Evolutionary conservation across 441 rosid genomes (phyloP), one percentile per base, ranked within the genome.

Genomic region (Breynia disticha): DNA sequence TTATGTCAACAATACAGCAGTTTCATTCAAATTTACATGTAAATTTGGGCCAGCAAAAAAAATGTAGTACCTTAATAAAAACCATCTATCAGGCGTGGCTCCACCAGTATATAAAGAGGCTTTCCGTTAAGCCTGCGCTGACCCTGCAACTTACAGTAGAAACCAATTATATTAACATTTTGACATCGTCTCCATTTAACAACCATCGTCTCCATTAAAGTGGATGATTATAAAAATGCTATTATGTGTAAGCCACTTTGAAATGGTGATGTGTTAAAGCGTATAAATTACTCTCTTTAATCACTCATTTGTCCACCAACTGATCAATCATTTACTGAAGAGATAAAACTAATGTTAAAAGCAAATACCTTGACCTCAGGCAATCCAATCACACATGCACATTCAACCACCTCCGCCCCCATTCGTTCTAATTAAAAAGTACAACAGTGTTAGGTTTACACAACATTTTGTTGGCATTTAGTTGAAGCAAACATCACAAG

Each of bases 91-190:
- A 72, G 70, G n/a, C 91, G 84, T 10, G 96, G 96, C 80, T 85
- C 98, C 53, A 90, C 96, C 11, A 90, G 88, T 63, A 90, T 81
- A 54, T 87, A 90, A n/a, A 90, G 85, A 11, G 98, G 88, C 74
- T 82, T 90, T 42, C 96, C 97, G 28, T 81, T 71, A 57, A 90
- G 89, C 79, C 83, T 74, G 69, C 82, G 52, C 56, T 82, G 82
- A 20, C 87, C 95, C 97, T 90, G 76, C 61, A 52, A 66, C 11
- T 21, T 3, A n/a, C n/a, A n/a, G n/a, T n/a, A n/a, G n/a, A n/a
- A n/a, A n/a, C n/a, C n/a, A n/a, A n/a, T n/a, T n/a, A n/a, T n/a
- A n/a, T n/a, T n/a, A n/a, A n/a, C n/a, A n/a, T n/a, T n/a, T n/a
- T n/a, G n/a, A n/a, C n/a, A n/a, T n/a, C n/a, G n/a, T n/a, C n/a